Percentiles rank a stretch among this genome's conserved stretches.
Conservation (phyloP, 75 land plant species). For the Cupressus sempervirens region DNA sequence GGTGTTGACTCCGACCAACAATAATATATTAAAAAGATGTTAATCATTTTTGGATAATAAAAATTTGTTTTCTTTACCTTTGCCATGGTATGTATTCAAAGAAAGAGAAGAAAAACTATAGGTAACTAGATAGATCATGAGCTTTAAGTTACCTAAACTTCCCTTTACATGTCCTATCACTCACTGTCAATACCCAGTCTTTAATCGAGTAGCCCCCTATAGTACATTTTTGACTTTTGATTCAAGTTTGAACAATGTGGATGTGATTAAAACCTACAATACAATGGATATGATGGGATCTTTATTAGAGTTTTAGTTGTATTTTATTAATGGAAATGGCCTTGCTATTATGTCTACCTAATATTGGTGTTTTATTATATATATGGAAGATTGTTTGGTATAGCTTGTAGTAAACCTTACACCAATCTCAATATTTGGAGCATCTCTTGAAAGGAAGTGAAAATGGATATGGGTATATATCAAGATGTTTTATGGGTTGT, state of each 20-base stretch:
- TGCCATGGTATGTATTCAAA: too few species aligned
- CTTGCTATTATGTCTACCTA: neutral
- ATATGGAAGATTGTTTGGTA: neutral
- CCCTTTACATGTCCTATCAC: neutral
- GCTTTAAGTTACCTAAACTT: neutral
- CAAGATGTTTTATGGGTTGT: neutral
- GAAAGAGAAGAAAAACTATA: too few species aligned
- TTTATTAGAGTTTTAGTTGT: neutral
- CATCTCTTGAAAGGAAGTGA: neutral
- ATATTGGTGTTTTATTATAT: neutral
- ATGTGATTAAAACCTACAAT: neutral
- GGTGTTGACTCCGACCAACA: slow-evolving; percentile 2
- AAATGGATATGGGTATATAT: neutral
- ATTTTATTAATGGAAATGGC: neutral
- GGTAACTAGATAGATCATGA: neutral
- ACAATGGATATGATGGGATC: neutral
- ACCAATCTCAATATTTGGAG: neutral
- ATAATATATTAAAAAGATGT: neutral
- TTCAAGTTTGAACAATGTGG: neutral
- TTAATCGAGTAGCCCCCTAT: neutral
- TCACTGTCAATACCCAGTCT: neutral
- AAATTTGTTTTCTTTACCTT: too few species aligned
- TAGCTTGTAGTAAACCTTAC: neutral
- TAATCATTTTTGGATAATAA: neutral
- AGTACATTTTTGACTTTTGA: neutral